phyloP scores from a whole-genome alignment of 208 protist species.

The Wallacemonas sp. region DNA sequence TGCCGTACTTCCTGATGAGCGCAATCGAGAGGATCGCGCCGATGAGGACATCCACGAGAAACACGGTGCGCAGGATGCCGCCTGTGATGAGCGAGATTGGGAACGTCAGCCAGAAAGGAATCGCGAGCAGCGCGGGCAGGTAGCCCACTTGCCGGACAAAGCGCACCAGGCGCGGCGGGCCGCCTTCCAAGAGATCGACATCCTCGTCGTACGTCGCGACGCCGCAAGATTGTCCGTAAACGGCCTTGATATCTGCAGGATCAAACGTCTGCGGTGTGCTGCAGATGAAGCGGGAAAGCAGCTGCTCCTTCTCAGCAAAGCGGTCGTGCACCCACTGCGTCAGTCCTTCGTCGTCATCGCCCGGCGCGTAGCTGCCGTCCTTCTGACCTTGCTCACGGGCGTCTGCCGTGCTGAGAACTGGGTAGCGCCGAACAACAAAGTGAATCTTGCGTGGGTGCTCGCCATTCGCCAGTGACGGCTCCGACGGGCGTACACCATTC shows the following conservation, averaged over 20 bases:
- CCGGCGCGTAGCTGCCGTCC: slow-evolving; percentile 14
- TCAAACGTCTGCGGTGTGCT: slow-evolving; percentile 71
- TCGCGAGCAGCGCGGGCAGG: slow-evolving; percentile 11
- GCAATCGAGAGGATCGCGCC: slow-evolving; percentile 14
- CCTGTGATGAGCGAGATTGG: slow-evolving; percentile 14
- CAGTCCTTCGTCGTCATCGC: slow-evolving; percentile 40
- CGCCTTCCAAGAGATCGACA: slow-evolving; percentile 6
- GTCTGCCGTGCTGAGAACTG: slow-evolving; percentile 3
- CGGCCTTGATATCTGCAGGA: slow-evolving; percentile 42
- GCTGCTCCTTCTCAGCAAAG: slow-evolving; percentile 81
- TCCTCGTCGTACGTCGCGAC: slow-evolving; percentile 58
- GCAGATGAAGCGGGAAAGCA: slow-evolving; percentile 69
- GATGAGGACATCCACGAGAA: slow-evolving; percentile 18
- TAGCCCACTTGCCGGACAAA: slow-evolving; percentile 18
- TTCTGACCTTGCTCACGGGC: neutral
- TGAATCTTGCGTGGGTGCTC: slow-evolving; percentile 68
- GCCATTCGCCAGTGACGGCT: slow-evolving; percentile 71
- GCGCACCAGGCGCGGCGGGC: slow-evolving; percentile 9
- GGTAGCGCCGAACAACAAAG: slow-evolving; percentile 56
- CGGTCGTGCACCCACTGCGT: slow-evolving; percentile 59
- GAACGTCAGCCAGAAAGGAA: slow-evolving; percentile 19
- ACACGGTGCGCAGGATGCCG: neutral
- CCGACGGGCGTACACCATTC: slow-evolving; percentile 49
- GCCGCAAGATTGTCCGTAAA: slow-evolving; percentile 46
- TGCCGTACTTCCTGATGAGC: slow-evolving; percentile 11